phyloP scores from a whole-genome alignment of 164 flowering plant species.

The Annona cherimola region DNA sequence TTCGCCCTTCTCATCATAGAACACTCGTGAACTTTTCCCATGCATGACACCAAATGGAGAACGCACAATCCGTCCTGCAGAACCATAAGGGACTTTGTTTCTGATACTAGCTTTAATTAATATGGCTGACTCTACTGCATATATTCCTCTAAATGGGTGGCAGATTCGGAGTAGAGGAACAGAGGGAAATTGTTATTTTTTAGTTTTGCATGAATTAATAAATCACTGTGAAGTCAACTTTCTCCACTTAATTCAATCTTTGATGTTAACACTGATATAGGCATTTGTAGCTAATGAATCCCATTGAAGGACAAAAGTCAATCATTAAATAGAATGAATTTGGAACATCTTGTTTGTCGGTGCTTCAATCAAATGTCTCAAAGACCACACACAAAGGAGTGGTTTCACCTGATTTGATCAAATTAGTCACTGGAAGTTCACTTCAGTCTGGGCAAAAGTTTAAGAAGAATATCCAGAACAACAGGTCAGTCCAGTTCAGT shows the following conservation, averaged over 20 bases:
- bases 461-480: too few species aligned
- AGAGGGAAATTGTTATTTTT: not conserved
- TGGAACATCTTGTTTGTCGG: not conserved
- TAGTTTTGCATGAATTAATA: not conserved
- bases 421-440: too few species aligned
- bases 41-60: slow-evolving; percentile 91
- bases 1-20: slow-evolving; percentile 79
- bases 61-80: slow-evolving; percentile 80
- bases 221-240: not conserved
- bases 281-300: not conserved
- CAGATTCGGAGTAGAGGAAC: not conserved
- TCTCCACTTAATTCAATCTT: not conserved
- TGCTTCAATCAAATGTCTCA: not conserved
- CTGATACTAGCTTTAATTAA: not conserved
- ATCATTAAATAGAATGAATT: not conserved
- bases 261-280: not conserved
- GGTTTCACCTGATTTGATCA: too few species aligned
- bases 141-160: not conserved
- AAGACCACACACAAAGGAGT: not conserved
- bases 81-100: not conserved
- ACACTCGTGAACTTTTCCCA: slow-evolving; percentile 83
- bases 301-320: not conserved
- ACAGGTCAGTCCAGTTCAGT: too few species aligned
- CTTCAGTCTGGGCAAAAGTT: too few species aligned
- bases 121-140: not conserved